Conservation (phyloP, 208 protist species). For the Trypanosoma caninum region DNA sequence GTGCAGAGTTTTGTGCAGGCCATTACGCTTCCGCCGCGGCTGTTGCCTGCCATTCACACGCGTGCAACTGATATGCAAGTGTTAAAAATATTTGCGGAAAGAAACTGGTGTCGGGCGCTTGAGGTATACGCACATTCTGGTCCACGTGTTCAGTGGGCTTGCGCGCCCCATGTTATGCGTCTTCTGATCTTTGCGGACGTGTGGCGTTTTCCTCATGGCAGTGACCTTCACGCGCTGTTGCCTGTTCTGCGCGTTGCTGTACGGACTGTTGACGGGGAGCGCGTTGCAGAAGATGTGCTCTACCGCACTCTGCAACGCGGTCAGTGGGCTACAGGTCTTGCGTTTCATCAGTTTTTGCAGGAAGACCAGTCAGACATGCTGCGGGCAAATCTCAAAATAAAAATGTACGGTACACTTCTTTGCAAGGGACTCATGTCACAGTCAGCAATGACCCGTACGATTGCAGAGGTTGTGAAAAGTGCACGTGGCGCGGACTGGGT, state of each 20-base stretch:
- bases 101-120: constrained; percentile 46
- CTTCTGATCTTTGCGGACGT: constrained; percentile 49
- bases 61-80: constrained; percentile 29
- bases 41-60: constrained; percentile 2
- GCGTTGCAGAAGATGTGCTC: constrained; percentile 49
- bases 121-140: constrained; percentile 24
- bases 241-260: constrained; percentile 49
- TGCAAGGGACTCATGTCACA: constrained; percentile 44
- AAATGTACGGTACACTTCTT: constrained; percentile 41
- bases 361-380: constrained; percentile 51
- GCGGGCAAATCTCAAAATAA: constrained; percentile 29
- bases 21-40: constrained; percentile 16
- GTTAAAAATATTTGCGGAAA: constrained; percentile 48
- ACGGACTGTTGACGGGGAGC: constrained; percentile 24
- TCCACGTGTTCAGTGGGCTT: constrained; percentile 35
- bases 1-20: constrained; percentile 5
- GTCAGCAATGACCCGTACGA: constrained; percentile 35
- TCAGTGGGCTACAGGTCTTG: constrained; percentile 56
- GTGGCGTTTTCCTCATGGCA: constrained; percentile 33
- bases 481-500: constrained; percentile 44
- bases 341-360: constrained; percentile 49
- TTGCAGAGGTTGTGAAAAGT: constrained; percentile 36
- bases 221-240: constrained; percentile 20
- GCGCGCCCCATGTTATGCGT: constrained; percentile 54
- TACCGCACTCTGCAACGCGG: constrained; percentile 37